Conservation (phyloP, 345 rosid genomes). For the Ceriops zippeliana region DNA sequence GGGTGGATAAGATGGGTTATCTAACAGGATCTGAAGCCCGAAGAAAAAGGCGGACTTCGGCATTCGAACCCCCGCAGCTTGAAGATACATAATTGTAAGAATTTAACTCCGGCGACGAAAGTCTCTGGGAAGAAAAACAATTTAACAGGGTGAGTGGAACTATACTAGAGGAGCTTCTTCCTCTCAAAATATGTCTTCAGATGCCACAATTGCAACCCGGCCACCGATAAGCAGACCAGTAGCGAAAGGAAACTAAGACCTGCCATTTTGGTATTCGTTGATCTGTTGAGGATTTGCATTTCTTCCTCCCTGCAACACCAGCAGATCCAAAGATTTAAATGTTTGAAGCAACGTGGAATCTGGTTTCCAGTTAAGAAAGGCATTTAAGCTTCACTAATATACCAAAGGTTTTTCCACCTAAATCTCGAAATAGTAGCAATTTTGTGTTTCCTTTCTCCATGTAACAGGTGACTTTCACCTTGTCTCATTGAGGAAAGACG, state of each 20-base stretch:
- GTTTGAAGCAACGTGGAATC: background rate
- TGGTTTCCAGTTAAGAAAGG: background rate
- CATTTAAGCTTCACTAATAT: background rate
- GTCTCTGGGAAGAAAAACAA: too few relatives aligned
- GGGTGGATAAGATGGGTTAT: too few relatives aligned
- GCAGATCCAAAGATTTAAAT: background rate
- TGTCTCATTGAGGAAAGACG: too few relatives aligned
- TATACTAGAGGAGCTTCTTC: constrained; percentile 72
- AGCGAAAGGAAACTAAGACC: constrained; percentile 56
- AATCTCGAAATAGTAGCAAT: too few relatives aligned
- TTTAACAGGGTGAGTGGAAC: background rate
- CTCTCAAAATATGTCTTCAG: constrained; percentile 82
- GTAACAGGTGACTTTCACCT: too few relatives aligned
- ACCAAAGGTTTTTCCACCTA: too few relatives aligned
- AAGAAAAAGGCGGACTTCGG: too few relatives aligned
- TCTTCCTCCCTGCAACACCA: constrained; percentile 61
- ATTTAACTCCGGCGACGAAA: background rate
- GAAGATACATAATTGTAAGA: background rate
- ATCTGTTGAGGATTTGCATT: constrained; percentile 70
- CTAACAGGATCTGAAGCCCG: too few relatives aligned
- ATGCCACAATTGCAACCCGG: constrained; percentile 76
- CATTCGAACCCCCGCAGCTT: background rate
- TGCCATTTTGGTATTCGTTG: constrained; percentile 66
- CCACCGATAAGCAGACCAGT: constrained; percentile 63
- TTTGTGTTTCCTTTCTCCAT: too few relatives aligned